Evolutionary conservation across 2,329 filamentous ascomycete genomes (phyloP), one percentile per base, ranked within the genome.

Genomic region (Periconia macrospinosa): DNA sequence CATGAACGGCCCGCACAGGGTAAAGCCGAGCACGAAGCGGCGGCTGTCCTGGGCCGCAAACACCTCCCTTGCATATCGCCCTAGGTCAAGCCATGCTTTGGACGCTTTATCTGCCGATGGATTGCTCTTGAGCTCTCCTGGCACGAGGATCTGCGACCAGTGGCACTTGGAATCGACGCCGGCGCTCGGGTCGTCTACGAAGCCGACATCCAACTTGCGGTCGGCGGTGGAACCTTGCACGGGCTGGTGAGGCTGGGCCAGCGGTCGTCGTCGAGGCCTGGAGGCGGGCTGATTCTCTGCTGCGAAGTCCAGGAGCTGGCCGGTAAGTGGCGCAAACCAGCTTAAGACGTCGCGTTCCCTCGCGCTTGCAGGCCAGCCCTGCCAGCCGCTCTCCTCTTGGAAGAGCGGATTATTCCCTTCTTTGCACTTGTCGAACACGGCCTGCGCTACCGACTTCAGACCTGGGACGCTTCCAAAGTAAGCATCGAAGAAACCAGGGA

Each of bases 11-110:
- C 76, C 70, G 51, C 71, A 82, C 14, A 82, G 54, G 3, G 78
- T 81, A 68, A 83, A 82, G 50, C 75, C 77, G 14, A 81, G 61
- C 50, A 79, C 73, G 56, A 80, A 82, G 45, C 62, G 58, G 47
- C 59, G 61, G 30, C 54, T 63, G 41, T 59, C 53, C 48, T 64
- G 48, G 46, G 59, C 57, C 44, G 70, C 62, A 15, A 81, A 65
- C 2, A 80, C 74, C 59, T 81, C 76, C 50, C 73, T 75, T 0
- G 68, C 74, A 60, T 81, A 82, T 54, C 61, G 75, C 17, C 62
- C 74, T 1, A 81, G 63, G 57, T 81, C 74, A 56, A 62, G 56
- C 57, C 52, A 61, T 42, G 58, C 56, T 53, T 60, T 56, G 20
- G 72, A 74, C 10, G 64, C 57, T 53, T 27, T 77, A 51, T 81